A percentile compares a stretch with the other conserved stretches of the same genome.
phyloP scores from a whole-genome alignment of 345 rosid genomes.

The Hibiscus tridactylites region DNA sequence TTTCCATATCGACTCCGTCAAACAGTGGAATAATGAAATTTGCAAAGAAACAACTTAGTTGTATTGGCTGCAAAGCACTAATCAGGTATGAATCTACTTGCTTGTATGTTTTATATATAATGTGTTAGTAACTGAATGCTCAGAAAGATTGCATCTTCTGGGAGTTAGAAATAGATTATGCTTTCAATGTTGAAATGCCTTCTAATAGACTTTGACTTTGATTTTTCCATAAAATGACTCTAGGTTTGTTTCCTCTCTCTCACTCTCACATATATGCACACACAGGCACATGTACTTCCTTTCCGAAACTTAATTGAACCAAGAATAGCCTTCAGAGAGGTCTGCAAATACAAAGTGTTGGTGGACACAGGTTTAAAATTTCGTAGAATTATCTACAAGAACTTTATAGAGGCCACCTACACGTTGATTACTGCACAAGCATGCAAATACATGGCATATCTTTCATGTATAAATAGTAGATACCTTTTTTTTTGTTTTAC shows the following conservation, averaged over 20 bases:
- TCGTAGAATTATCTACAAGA: neutral
- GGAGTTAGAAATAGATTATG: no score
- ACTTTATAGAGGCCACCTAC: neutral
- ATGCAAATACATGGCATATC: neutral
- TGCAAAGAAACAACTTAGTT: slow-evolving; percentile 76
- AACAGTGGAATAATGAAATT: slow-evolving; percentile 91
- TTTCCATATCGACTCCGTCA: slow-evolving; percentile 83
- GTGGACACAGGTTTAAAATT: neutral
- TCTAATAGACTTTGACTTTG: no score
- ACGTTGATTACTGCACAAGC: neutral
- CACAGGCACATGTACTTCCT: no score
- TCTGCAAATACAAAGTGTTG: neutral
- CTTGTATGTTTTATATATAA: neutral
- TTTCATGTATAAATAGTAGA: slow-evolving; percentile 1
- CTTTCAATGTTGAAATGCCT: no score
- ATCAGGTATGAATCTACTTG: slow-evolving; percentile 37
- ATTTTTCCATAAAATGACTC: no score
- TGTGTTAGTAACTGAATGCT: neutral
- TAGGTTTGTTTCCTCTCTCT: no score
- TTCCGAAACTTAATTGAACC: no score
- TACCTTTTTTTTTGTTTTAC: slow-evolving; percentile 5
- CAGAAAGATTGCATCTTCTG: no score
- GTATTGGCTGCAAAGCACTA: slow-evolving; percentile 84
- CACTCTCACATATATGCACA: no score
- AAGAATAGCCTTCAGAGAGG: neutral